These are phyloP conservation scores for Brachypodium distachyon DNA, from an alignment of 202 grass and related monocot species.

Conservation along the genomic window DNA sequence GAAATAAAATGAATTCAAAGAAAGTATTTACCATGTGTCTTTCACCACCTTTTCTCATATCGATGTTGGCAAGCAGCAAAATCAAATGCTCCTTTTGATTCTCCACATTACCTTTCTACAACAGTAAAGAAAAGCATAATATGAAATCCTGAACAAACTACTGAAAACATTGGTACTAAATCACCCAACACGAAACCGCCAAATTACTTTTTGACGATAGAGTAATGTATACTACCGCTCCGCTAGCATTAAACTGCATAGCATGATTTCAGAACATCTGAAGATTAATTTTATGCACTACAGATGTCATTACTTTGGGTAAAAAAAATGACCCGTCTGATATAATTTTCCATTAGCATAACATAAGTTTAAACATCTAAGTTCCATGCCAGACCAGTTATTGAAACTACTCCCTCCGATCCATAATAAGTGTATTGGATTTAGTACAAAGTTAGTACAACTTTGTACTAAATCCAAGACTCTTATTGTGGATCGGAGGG, in stretches of 20 bases:
- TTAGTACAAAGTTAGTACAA: too few relatives aligned
- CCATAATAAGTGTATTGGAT: too few relatives aligned
- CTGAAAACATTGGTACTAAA: not conserved
- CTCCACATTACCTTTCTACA: constrained; percentile 84
- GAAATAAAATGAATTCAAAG: not conserved
- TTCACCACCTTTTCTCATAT: constrained; percentile 28
- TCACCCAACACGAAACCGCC: not conserved
- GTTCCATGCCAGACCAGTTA: not conserved
- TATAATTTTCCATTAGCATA: not conserved
- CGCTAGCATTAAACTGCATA: not conserved
- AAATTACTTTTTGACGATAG: not conserved
- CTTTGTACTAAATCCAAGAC: too few relatives aligned
- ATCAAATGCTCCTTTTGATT: constrained; percentile 99
- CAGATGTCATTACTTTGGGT: not conserved
- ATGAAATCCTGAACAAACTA: not conserved
- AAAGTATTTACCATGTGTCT: constrained; percentile 44
- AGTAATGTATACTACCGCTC: too few relatives aligned
- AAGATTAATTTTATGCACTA: not conserved
- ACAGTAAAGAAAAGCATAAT: constrained; percentile 16
- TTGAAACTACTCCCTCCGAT: too few relatives aligned
- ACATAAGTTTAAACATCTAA: not conserved
- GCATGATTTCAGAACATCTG: not conserved
- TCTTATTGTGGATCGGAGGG: too few relatives aligned
- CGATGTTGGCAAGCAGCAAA: constrained; percentile 92
- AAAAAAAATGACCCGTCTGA: too few relatives aligned